A percentile compares a stretch with the other conserved stretches of the same genome.
Evolutionary conservation across 2,329 filamentous ascomycete species (phyloP).

Genomic region (Verticillium klebahnii): DNA sequence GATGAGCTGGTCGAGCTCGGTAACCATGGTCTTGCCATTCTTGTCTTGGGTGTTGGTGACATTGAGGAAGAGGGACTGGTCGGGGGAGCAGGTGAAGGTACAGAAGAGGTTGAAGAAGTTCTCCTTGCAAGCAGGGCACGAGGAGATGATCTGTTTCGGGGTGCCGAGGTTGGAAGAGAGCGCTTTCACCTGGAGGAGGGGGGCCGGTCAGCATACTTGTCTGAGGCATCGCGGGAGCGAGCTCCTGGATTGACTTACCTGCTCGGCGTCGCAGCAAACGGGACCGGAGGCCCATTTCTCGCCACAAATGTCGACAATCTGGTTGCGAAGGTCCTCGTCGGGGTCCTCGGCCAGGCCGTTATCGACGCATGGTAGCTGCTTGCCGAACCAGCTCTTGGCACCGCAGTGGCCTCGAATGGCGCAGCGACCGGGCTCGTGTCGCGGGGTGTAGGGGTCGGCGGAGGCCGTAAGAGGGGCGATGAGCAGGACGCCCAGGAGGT

Average conservation of each 20-base stretch:
- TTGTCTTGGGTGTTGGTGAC: conserved; percentile 70
- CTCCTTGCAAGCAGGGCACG: conserved; percentile 93
- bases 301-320: conserved; percentile 82
- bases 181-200: conserved; percentile 58
- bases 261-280: conserved; percentile 79
- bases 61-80: conserved; percentile 94
- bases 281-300: conserved; percentile 77
- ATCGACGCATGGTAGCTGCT: conserved; percentile 86
- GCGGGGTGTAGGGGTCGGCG: conserved; percentile 41
- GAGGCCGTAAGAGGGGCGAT: conserved; percentile 17
- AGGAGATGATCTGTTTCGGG: conserved; percentile 82
- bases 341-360: conserved; percentile 78
- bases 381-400: conserved; percentile 83
- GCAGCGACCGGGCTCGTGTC: conserved; percentile 83
- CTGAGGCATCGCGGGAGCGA: background rate
- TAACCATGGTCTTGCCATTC: conserved; percentile 56
- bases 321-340: conserved; percentile 63
- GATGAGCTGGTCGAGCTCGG: conserved; percentile 85
- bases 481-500: conserved; percentile 23
- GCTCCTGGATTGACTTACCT: conserved; percentile 49
- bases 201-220: background rate
- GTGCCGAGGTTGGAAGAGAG: conserved; percentile 82
- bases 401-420: conserved; percentile 90
- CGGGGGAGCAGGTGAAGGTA: conserved; percentile 95
- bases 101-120: conserved; percentile 99